These are phyloP conservation scores for Aureobasidium subglaciale DNA, from an alignment of 2,329 filamentous ascomycete species.

Conservation along the genomic window DNA sequence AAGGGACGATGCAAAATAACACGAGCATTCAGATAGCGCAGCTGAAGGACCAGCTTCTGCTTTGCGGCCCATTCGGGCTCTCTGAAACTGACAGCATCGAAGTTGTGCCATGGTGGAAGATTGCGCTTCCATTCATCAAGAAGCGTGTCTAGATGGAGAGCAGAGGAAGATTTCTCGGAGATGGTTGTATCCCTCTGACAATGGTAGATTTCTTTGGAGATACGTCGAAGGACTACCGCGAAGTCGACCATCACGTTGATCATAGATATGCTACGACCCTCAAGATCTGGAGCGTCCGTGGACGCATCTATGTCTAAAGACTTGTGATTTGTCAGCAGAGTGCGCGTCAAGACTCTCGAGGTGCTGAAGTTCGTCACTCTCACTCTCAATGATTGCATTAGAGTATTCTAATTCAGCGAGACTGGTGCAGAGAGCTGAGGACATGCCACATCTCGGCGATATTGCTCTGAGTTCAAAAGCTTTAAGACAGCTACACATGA, in stretches of 20 bases:
- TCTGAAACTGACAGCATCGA: constrained; percentile 11
- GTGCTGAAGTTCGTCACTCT: too few species aligned
- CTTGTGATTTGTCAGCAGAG: neutral
- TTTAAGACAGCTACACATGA: too few species aligned
- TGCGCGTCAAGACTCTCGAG: too few species aligned
- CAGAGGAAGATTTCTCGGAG: constrained; percentile 19
- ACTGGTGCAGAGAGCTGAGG: too few species aligned
- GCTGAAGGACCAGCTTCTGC: constrained; percentile 26
- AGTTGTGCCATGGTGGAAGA: constrained; percentile 14
- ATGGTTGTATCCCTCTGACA: neutral
- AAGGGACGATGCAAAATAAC: constrained; percentile 28
- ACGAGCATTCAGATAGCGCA: constrained; percentile 28
- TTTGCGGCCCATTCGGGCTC: constrained; percentile 28
- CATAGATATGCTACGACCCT: neutral
- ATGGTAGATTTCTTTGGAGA: constrained; percentile 26
- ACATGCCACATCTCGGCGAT: too few species aligned
- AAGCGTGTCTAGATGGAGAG: constrained; percentile 14
- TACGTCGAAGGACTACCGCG: constrained; percentile 22
- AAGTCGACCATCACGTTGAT: constrained; percentile 13
- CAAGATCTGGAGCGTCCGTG: neutral
- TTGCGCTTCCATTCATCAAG: constrained; percentile 17
- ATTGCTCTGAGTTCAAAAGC: too few species aligned
- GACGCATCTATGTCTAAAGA: neutral
- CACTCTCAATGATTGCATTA: too few species aligned
- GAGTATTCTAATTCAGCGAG: too few species aligned